These are phyloP conservation scores for Monascus purpureus DNA, from an alignment of 495 filamentous ascomycete genomes.

Conservation along the genomic window DNA sequence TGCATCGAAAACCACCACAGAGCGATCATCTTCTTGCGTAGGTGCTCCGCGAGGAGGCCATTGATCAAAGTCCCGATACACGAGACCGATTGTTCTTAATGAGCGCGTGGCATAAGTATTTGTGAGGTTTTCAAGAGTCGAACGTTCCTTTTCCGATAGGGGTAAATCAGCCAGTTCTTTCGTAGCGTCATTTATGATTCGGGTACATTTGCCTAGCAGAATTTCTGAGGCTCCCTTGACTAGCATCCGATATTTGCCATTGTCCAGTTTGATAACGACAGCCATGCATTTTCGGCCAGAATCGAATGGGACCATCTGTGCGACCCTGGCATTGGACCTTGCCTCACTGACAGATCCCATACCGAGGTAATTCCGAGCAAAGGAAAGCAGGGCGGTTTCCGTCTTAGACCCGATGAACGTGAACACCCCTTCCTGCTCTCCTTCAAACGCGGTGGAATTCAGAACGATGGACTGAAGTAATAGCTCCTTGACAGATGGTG, in stretches of 20 bases:
- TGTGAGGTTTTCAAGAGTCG: slow-evolving; percentile 52
- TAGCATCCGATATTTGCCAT: slow-evolving; percentile 56
- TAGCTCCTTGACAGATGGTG: slow-evolving; percentile 42
- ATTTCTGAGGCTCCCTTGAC: slow-evolving; percentile 91
- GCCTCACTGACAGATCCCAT: slow-evolving; percentile 58
- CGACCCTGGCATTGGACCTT: slow-evolving; percentile 51
- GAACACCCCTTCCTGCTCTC: slow-evolving; percentile 49
- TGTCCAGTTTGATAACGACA: slow-evolving; percentile 49
- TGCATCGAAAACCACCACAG: slow-evolving; percentile 62
- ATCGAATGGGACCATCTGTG: slow-evolving; percentile 75
- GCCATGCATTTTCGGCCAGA: slow-evolving; percentile 86
- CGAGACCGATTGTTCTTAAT: slow-evolving; percentile 71
- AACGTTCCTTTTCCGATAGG: slow-evolving; percentile 42
- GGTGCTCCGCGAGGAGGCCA: slow-evolving; percentile 68
- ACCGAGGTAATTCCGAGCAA: slow-evolving; percentile 62
- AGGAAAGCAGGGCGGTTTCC: slow-evolving; percentile 66
- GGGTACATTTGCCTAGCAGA: slow-evolving; percentile 55
- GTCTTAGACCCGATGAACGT: slow-evolving; percentile 84
- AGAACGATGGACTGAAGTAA: slow-evolving; percentile 63
- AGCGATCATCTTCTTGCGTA: slow-evolving; percentile 52
- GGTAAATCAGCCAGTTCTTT: slow-evolving; percentile 37
- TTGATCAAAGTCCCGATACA: slow-evolving; percentile 76
- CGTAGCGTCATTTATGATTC: slow-evolving; percentile 59
- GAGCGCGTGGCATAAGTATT: slow-evolving; percentile 67
- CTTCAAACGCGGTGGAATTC: slow-evolving; percentile 85